Conservation (phyloP, 768 basidiomycete genomes). For the Termitomyces sp. region DNA sequence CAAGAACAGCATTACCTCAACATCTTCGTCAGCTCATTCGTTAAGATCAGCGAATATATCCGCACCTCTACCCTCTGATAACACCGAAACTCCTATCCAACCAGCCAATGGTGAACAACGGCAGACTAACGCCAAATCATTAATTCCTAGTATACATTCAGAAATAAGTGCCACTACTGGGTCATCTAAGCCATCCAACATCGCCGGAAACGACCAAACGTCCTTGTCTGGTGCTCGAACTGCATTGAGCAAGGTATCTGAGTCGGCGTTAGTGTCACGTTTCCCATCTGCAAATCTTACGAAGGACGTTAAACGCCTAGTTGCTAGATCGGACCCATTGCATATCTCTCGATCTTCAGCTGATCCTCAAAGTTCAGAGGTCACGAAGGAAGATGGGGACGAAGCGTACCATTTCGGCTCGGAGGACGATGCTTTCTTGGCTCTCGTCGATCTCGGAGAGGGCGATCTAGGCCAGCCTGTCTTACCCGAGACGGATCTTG, state of each 20-base stretch:
- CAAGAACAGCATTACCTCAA: conserved; percentile 1
- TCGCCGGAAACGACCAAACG: conserved; percentile 3
- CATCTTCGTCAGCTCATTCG: neutral
- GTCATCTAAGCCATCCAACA: conserved; percentile 4
- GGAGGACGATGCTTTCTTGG: conserved; percentile 64
- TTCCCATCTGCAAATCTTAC: neutral
- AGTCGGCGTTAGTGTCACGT: neutral
- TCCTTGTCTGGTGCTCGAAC: neutral
- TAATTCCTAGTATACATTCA: conserved; percentile 33
- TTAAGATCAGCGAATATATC: conserved; percentile 13
- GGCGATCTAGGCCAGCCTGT: conserved; percentile 38
- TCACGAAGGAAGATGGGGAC: conserved; percentile 13
- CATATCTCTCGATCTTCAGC: conserved; percentile 5
- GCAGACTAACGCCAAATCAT: conserved; percentile 22
- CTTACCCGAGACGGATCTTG: conserved; percentile 36
- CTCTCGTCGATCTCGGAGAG: conserved; percentile 47
- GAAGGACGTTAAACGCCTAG: neutral
- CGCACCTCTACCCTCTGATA: neutral
- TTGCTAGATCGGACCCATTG: neutral
- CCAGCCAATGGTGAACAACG: conserved; percentile 14
- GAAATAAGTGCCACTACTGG: conserved; percentile 12
- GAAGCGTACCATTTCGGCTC: conserved; percentile 50
- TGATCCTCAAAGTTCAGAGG: neutral
- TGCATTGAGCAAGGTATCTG: neutral
- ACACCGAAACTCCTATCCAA: conserved; percentile 5